Conservation (phyloP, 2,329 filamentous ascomycete genomes). For the Ophiocordyceps camponoti-rufipedis region DNA sequence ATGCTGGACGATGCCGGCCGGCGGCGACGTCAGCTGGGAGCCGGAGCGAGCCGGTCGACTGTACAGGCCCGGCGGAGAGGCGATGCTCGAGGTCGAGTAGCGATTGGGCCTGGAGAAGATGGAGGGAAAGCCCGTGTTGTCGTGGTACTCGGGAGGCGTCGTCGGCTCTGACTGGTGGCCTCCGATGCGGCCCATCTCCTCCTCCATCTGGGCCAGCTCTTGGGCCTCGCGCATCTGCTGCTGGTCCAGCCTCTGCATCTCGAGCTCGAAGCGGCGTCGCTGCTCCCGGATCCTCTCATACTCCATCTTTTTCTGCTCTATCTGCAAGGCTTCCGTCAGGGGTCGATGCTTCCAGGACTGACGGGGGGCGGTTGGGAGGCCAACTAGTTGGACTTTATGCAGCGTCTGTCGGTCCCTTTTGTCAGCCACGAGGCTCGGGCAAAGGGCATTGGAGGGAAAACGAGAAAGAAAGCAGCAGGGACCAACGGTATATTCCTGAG, state of each 20-base stretch:
- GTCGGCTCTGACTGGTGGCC: constrained; percentile 88
- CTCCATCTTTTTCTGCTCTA: constrained; percentile 85
- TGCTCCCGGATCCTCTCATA: constrained; percentile 85
- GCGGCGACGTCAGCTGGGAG: constrained; percentile 65
- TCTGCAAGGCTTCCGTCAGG: constrained; percentile 27
- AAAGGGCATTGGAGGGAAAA: background rate
- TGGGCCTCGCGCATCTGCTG: constrained; percentile 69
- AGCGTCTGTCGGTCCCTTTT: constrained; percentile 33
- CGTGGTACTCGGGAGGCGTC: constrained; percentile 83
- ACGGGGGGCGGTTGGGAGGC: constrained; percentile 9
- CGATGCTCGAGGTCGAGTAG: constrained; percentile 76
- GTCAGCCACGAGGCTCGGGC: constrained; percentile 9
- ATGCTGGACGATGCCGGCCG: constrained; percentile 40
- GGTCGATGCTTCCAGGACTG: background rate
- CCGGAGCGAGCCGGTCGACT: constrained; percentile 59
- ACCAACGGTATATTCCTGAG: constrained; percentile 29
- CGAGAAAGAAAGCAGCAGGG: background rate
- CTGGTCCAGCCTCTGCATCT: constrained; percentile 78
- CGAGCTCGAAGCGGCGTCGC: constrained; percentile 73
- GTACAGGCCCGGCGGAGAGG: constrained; percentile 59
- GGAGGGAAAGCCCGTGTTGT: constrained; percentile 56
- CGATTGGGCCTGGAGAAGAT: constrained; percentile 72
- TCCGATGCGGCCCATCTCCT: constrained; percentile 47
- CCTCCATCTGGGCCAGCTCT: constrained; percentile 71
- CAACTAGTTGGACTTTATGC: constrained; percentile 63